A percentile compares a stretch with the other conserved stretches of the same genome.
Evolutionary conservation across 306 rosid species (phyloP).

Genomic region (Urtica urens): DNA sequence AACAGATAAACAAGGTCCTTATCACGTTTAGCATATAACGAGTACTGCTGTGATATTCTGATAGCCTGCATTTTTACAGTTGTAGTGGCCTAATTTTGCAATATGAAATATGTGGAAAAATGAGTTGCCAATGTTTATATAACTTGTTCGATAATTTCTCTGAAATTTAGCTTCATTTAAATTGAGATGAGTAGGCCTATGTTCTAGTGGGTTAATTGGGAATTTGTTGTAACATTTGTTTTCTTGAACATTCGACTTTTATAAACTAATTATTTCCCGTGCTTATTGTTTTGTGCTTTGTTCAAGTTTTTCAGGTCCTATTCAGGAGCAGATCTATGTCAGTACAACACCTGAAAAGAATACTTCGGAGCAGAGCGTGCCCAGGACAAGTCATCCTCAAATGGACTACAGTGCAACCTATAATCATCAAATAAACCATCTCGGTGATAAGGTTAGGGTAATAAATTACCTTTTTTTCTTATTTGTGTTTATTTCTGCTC

Average conservation of each 20-base stretch:
- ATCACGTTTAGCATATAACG: no score
- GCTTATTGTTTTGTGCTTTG: conserved; percentile 89
- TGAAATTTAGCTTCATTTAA: background rate
- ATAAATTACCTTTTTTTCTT: conserved; percentile 5
- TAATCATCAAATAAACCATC: conserved; percentile 31
- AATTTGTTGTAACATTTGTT: no score
- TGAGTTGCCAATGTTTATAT: no score
- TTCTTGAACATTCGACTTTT: no score
- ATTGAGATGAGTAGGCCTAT: background rate
- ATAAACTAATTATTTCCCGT: conserved; percentile 33
- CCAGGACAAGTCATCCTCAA: conserved; percentile 35
- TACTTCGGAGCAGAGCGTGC: conserved; percentile 35
- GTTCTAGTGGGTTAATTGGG: background rate
- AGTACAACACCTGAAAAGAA: conserved; percentile 52
- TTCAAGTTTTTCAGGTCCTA: conserved; percentile 99
- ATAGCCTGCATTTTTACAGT: no score
- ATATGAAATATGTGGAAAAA: no score
- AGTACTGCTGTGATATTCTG: no score
- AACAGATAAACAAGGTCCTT: no score
- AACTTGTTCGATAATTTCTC: background rate
- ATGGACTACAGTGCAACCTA: conserved; percentile 38
- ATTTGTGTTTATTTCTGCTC: conserved; percentile 10
- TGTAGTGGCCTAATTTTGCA: no score
- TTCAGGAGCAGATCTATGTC: conserved; percentile 64
- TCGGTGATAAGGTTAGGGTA: conserved; percentile 43